Evolutionary conservation across 306 rosid genomes (phyloP), one percentile per base, ranked within the genome.

Genomic region (Datisca glomerata): DNA sequence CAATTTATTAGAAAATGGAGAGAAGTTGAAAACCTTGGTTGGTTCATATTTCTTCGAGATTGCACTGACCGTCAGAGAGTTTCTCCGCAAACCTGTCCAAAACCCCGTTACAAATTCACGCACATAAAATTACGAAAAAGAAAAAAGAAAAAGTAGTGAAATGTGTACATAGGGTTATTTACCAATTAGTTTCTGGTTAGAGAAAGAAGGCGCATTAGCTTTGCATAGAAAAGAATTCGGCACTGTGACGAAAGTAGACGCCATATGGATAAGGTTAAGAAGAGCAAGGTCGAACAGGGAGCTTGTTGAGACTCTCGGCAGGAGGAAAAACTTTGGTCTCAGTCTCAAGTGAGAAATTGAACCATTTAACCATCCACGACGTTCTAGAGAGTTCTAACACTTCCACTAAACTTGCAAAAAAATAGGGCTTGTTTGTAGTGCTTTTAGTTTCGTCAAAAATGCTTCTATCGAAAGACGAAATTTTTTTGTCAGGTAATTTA

Each of bases 1-100:
- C n/a, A n/a, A n/a, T n/a, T n/a, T n/a, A n/a, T n/a, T n/a, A n/a
- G n/a, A 33, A 18, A 18, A 14, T 1, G 59, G 13, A 37, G 10
- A 5, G 18, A 24, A 44, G 7, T 15, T 20, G 12, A 1, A 53
- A 32, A 75, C 92, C 75, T 80, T 59, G 16, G 76, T 12, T 29
- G 94, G 89, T 54, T 87, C 94, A 83, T 72, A 80, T 72, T 63
- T 74, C 63, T 58, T 74, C 24, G 76, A 20, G 41, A 65, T 35
- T 20, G 95, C 95, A 21, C 47, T 53, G 32, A 89, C 42, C 67
- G 69, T 72, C 41, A 74, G 55, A 12, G 79, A 74, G 62, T 34
- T 67, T 47, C 74, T 82, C 53, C 56, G 66, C 28, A 57, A 46
- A 52, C 66, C 96, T 86, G 60, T 20, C 24, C n/a, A 44, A 23